Conservation (phyloP, 202 grass and related monocot genomes). For the Brachypodium distachyon region DNA sequence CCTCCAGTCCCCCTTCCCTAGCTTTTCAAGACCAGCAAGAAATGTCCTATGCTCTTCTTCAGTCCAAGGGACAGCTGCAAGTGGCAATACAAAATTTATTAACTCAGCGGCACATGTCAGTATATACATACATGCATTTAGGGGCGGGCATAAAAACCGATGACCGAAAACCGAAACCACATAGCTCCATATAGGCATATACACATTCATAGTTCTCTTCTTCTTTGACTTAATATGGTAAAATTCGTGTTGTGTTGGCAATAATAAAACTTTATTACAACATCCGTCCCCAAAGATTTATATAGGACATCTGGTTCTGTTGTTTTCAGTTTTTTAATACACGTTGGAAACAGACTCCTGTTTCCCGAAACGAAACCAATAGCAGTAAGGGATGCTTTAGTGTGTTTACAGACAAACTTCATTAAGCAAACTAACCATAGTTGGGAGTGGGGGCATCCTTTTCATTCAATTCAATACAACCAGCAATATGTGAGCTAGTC, state of each 20-base stretch:
- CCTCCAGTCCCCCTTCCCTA: conserved; percentile 60
- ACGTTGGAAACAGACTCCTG: not conserved
- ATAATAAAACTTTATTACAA: not conserved
- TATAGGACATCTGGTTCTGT: not conserved
- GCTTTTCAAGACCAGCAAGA: conserved; percentile 58
- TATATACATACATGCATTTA: conserved; percentile 2
- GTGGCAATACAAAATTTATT: not conserved
- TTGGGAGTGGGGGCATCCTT: not conserved
- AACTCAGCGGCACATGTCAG: not conserved
- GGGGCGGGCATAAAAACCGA: not conserved
- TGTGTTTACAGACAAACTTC: not conserved
- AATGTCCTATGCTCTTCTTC: conserved; percentile 65
- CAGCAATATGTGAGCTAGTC: not conserved
- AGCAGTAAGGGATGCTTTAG: not conserved
- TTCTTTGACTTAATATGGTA: not conserved
- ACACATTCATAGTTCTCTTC: not conserved
- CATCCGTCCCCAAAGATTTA: not conserved
- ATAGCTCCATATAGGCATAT: too few species aligned
- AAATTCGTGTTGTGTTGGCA: not conserved
- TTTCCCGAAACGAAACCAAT: not conserved
- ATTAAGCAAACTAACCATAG: not conserved
- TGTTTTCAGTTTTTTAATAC: not conserved
- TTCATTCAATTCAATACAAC: not conserved
- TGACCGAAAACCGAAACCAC: too few species aligned
- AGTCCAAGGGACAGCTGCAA: conserved; percentile 59